Evolutionary conservation across 495 filamentous ascomycete species (phyloP).

Genomic region (Bacidia gigantensis): DNA sequence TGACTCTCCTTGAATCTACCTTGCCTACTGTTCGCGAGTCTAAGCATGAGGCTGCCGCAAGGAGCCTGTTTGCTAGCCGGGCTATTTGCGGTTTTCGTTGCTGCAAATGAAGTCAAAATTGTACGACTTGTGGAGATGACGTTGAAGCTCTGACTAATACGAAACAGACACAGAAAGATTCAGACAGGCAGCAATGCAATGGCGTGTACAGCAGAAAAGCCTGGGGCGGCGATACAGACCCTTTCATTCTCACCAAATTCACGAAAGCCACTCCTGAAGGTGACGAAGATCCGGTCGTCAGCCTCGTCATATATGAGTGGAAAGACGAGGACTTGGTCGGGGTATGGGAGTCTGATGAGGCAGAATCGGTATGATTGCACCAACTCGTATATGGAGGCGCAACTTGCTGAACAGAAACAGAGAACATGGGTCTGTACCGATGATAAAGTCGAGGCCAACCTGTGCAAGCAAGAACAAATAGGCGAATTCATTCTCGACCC

Average conservation of each 20-base stretch:
- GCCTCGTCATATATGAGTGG: constrained; percentile 90
- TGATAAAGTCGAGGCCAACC: constrained; percentile 44
- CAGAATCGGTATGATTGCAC: constrained; percentile 14
- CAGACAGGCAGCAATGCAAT: constrained; percentile 75
- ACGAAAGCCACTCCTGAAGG: constrained; percentile 39
- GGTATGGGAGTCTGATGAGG: constrained; percentile 18
- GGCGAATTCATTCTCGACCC: constrained; percentile 74
- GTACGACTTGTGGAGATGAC: constrained; percentile 21
- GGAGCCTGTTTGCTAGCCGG: constrained; percentile 28
- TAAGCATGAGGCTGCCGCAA: neutral
- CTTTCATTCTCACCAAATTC: constrained; percentile 78
- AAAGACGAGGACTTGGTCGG: constrained; percentile 70
- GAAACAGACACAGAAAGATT: constrained; percentile 53
- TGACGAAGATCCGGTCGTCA: constrained; percentile 59
- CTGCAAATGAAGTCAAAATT: constrained; percentile 50
- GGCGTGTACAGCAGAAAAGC: constrained; percentile 90
- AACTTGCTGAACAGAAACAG: too few relatives aligned
- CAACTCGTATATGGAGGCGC: neutral
- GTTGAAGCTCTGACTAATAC: constrained; percentile 13
- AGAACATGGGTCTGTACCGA: constrained; percentile 67
- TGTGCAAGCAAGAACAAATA: constrained; percentile 59
- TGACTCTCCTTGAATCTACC: too few relatives aligned
- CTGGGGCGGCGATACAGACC: constrained; percentile 82
- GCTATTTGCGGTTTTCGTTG: constrained; percentile 37
- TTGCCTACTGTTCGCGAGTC: neutral